Evolutionary conservation across 2,329 filamentous ascomycete species (phyloP).

Genomic region (Ceratocystis cacaofunesta): DNA sequence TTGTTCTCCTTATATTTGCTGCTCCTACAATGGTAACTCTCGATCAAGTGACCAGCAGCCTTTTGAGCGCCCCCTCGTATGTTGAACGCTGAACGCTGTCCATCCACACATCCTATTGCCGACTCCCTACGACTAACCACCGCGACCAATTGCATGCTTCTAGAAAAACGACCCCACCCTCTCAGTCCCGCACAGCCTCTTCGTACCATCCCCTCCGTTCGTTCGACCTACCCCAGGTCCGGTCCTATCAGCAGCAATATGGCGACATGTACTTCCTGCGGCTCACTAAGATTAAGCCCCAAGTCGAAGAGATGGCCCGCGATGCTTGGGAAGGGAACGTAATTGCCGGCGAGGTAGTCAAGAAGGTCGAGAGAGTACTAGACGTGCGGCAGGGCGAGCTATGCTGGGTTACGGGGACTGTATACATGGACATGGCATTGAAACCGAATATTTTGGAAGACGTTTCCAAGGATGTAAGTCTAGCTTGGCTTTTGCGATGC

Average conservation of each 20-base stretch:
- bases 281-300: slow-evolving; percentile 71
- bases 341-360: slow-evolving; percentile 61
- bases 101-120: slow-evolving; percentile 20
- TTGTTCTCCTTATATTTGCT: slow-evolving; percentile 6
- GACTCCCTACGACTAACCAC: background rate
- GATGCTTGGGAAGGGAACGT: slow-evolving; percentile 66
- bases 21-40: slow-evolving; percentile 23
- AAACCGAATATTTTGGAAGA: slow-evolving; percentile 96
- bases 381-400: slow-evolving; percentile 91
- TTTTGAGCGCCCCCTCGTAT: slow-evolving; percentile 25
- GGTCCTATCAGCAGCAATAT: slow-evolving; percentile 86
- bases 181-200: slow-evolving; percentile 24
- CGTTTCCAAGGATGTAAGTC: slow-evolving; percentile 70
- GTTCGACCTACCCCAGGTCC: slow-evolving; percentile 55
- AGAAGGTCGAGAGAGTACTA: slow-evolving; percentile 70
- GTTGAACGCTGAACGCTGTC: slow-evolving; percentile 12
- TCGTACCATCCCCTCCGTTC: slow-evolving; percentile 61
- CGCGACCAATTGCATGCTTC: background rate
- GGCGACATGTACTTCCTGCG: slow-evolving; percentile 95
- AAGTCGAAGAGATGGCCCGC: slow-evolving; percentile 57
- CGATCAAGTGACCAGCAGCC: slow-evolving; percentile 24
- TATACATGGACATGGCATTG: slow-evolving; percentile 93
- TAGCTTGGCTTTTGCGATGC: slow-evolving; percentile 21
- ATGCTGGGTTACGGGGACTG: slow-evolving; percentile 87
- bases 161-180: background rate